Percentiles rank a stretch among this genome's conserved stretches.
Evolutionary conservation across 1,139 yeast species (phyloP).

Genomic region (Sugiyamaella castrensis): DNA sequence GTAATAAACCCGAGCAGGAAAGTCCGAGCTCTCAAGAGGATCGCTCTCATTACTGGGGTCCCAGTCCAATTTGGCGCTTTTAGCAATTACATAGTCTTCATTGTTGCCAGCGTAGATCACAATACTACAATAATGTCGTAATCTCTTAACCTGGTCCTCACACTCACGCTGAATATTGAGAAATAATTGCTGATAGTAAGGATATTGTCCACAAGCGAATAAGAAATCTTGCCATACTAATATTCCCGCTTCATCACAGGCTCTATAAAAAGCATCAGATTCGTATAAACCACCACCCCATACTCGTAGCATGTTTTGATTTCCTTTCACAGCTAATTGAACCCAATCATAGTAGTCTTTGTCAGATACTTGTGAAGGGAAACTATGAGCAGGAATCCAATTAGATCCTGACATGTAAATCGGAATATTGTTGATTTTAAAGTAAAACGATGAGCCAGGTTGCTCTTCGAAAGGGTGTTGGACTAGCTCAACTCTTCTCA

Average conservation of each 20-base stretch:
- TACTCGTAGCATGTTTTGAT: slow-evolving; percentile 46
- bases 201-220: slow-evolving; percentile 53
- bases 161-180: slow-evolving; percentile 36
- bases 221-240: slow-evolving; percentile 52
- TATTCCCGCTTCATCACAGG: slow-evolving; percentile 45
- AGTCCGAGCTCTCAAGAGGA: slow-evolving; percentile 35
- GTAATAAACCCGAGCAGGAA: slow-evolving; percentile 46
- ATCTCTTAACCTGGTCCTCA: no score
- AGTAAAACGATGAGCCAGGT: slow-evolving; percentile 44
- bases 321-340: slow-evolving; percentile 37
- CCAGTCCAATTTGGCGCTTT: slow-evolving; percentile 37
- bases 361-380: no score
- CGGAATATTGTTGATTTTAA: slow-evolving; percentile 43
- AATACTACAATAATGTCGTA: slow-evolving; percentile 39
- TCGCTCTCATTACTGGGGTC: no score
- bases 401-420: slow-evolving; percentile 43
- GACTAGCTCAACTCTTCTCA: slow-evolving; percentile 43
- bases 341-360: slow-evolving; percentile 44
- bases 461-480: slow-evolving; percentile 37
- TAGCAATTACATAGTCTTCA: slow-evolving; percentile 49
- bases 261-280: slow-evolving; percentile 41
- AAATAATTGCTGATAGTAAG: slow-evolving; percentile 33
- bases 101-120: slow-evolving; percentile 46
- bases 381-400: slow-evolving; percentile 55
- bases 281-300: slow-evolving; percentile 55